Evolutionary conservation across 306 rosid genomes (phyloP).

Genomic region (Lathyrus aphaca): DNA sequence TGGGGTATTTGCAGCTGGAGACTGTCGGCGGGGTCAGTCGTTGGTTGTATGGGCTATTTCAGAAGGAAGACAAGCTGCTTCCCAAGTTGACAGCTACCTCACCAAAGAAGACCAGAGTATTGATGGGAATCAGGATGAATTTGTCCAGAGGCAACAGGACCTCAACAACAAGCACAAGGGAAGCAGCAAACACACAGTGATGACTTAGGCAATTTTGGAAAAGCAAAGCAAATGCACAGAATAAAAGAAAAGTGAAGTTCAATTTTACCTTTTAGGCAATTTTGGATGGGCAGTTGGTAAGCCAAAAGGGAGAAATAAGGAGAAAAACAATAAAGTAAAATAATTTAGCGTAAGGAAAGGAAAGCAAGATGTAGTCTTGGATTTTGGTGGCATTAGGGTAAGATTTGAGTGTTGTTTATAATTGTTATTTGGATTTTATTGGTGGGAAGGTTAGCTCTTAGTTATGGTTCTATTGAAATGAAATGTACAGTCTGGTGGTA

Average conservation of each 20-base stretch:
- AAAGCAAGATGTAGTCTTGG: conserved; percentile 22
- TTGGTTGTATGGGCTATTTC: conserved; percentile 96
- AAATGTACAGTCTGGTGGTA: conserved; percentile 65
- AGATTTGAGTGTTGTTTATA: conserved; percentile 32
- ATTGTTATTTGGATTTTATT: conserved; percentile 5
- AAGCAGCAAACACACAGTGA: conserved; percentile 63
- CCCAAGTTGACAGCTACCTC: conserved; percentile 73
- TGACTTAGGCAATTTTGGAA: too few relatives aligned
- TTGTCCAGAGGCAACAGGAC: conserved; percentile 56
- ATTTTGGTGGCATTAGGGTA: conserved; percentile 35
- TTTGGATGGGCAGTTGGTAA: conserved; percentile 33
- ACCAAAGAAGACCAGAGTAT: conserved; percentile 43
- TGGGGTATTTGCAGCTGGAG: conserved; percentile 88
- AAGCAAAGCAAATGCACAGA: conserved; percentile 31
- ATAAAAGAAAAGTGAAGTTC: conserved; percentile 22
- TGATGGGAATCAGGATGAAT: conserved; percentile 46
- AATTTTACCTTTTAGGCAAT: conserved; percentile 29
- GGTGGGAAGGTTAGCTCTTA: conserved; percentile 35
- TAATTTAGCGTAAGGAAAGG: conserved; percentile 27
- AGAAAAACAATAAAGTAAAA: conserved; percentile 11
- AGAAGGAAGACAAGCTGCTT: conserved; percentile 88
- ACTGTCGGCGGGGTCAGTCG: conserved; percentile 94
- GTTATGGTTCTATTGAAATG: conserved; percentile 15
- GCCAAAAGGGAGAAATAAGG: conserved; percentile 24
- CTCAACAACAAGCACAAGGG: conserved; percentile 52